A percentile compares a stretch with the other conserved stretches of the same genome.
phyloP scores from a whole-genome alignment of 495 filamentous ascomycete species.

The Lepraria neglecta region DNA sequence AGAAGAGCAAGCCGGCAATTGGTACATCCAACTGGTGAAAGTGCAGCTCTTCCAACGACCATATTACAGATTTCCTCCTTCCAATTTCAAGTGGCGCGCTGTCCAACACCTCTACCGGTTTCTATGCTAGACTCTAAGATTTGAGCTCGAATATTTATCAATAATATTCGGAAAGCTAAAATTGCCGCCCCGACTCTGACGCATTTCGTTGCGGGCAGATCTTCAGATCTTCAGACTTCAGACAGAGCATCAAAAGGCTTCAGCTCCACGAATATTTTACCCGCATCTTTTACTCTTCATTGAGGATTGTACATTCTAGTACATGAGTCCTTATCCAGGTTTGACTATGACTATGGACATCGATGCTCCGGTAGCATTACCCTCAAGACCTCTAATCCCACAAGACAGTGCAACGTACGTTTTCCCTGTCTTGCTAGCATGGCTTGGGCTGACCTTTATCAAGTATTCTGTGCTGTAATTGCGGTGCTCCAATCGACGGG shows the following conservation, averaged over 20 bases:
- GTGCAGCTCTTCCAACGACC: neutral
- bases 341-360: conserved; percentile 62
- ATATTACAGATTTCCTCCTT: neutral
- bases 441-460: conserved; percentile 19
- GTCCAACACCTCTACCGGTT: too few relatives aligned
- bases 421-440: conserved; percentile 18
- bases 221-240: neutral
- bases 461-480: conserved; percentile 92
- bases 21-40: conserved; percentile 12
- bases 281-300: too few relatives aligned
- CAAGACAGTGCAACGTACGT: conserved; percentile 57
- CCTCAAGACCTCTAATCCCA: conserved; percentile 38
- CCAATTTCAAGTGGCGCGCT: neutral
- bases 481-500: conserved; percentile 87
- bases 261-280: too few relatives aligned
- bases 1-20: conserved; percentile 22
- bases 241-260: too few relatives aligned
- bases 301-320: too few relatives aligned
- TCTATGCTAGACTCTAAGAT: too few relatives aligned
- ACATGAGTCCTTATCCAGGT: neutral
- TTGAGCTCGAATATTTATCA: too few relatives aligned
- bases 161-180: neutral
- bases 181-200: conserved; percentile 11
- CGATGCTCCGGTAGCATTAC: conserved; percentile 56
- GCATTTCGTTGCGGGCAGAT: neutral